These are phyloP conservation scores for Peronospora destructor DNA, from an alignment of 352 stramenopile species.

Conservation along the genomic window DNA sequence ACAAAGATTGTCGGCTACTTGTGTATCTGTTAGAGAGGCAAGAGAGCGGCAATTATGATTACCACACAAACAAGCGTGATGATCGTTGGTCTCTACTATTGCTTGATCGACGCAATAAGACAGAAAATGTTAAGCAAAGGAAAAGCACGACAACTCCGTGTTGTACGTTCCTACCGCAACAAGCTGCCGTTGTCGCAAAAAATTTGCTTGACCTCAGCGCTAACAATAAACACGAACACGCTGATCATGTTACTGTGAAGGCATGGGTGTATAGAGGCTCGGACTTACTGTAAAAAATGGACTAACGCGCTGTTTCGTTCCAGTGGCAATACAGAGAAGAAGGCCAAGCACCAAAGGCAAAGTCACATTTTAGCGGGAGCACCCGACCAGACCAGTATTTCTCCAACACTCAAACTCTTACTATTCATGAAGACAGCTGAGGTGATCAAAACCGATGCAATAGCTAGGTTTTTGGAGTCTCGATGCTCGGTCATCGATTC, in stretches of 20 bases:
- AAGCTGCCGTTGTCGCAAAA: slow-evolving; percentile 54
- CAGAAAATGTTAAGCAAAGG: slow-evolving; percentile 7
- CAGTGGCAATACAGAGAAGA: slow-evolving; percentile 2
- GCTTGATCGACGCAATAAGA: slow-evolving; percentile 23
- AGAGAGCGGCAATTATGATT: too few relatives aligned
- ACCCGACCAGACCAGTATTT: too few relatives aligned
- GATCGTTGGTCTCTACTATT: slow-evolving; percentile 39
- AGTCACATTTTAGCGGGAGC: neutral
- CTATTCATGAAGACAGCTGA: neutral
- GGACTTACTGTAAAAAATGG: slow-evolving; percentile 22
- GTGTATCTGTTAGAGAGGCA: neutral
- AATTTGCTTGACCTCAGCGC: too few relatives aligned
- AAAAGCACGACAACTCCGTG: slow-evolving; percentile 8
- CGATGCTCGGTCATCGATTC: slow-evolving; percentile 6
- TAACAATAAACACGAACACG: slow-evolving; percentile 1
- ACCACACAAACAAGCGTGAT: slow-evolving; percentile 9
- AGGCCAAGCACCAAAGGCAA: neutral
- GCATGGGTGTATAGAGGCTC: slow-evolving; percentile 39
- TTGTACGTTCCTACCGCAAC: slow-evolving; percentile 58
- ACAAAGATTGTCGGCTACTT: slow-evolving; percentile 57
- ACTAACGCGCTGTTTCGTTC: slow-evolving; percentile 17
- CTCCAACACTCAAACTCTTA: too few relatives aligned
- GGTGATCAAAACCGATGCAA: neutral
- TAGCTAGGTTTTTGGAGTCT: slow-evolving; percentile 3
- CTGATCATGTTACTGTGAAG: slow-evolving; percentile 42